Evolutionary conservation across 2,329 filamentous ascomycete genomes (phyloP).

Genomic region (Penicillium expansum): DNA sequence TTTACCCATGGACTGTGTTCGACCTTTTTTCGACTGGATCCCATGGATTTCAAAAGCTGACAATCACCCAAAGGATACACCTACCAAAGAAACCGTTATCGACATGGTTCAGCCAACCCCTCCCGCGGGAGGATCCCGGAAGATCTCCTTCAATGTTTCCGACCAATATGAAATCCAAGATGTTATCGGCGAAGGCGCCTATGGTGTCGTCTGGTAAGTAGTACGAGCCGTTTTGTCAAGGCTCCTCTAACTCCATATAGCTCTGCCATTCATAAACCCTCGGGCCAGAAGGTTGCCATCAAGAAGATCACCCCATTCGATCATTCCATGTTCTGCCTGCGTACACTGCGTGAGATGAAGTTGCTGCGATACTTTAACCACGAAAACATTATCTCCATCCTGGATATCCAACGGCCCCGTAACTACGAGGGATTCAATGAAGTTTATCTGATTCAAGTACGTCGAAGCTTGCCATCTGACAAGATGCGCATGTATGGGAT

Average conservation of each 20-base stretch:
- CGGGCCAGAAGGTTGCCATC: conserved; percentile 96
- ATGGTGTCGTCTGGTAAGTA: conserved; percentile 93
- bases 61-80: conserved; percentile 2
- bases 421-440: conserved; percentile 96
- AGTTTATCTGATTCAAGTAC: conserved; percentile 96
- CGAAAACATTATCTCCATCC: conserved; percentile 99
- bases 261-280: conserved; percentile 97
- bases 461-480: conserved; percentile 16
- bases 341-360: conserved; percentile 99
- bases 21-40: conserved; percentile 2
- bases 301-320: conserved; percentile 99
- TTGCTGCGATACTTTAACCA: conserved; percentile 98
- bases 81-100: conserved; percentile 26
- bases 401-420: conserved; percentile 97
- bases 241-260: conserved; percentile 46
- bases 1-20: conserved; percentile 10
- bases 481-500: background rate
- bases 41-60: conserved; percentile 12
- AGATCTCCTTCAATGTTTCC: conserved; percentile 99
- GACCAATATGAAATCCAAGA: conserved; percentile 99
- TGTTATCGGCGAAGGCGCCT: conserved; percentile 97
- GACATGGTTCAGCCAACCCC: conserved; percentile 45
- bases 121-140: conserved; percentile 63
- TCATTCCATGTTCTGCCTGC: conserved; percentile 97
- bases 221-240: background rate